Evolutionary conservation across 768 basidiomycete genomes (phyloP).

Genomic region (Auriscalpium orientale): DNA sequence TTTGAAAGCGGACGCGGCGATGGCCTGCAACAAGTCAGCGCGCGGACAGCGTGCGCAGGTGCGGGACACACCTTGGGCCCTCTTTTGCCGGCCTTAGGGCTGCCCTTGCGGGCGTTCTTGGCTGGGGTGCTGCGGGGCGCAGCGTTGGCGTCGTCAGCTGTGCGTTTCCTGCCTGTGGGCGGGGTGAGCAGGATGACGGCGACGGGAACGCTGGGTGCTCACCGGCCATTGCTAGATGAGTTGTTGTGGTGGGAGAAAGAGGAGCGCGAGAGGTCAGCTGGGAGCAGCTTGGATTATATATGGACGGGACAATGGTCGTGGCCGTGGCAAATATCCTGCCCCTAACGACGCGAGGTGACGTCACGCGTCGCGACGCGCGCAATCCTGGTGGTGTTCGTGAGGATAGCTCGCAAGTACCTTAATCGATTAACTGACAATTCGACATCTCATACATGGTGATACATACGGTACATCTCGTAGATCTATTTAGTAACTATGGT

Average conservation of each 20-base stretch:
- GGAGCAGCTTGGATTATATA: neutral
- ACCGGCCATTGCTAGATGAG: neutral
- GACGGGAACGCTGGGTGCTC: neutral
- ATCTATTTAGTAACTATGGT: too few species aligned
- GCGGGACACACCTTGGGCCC: conserved; percentile 37
- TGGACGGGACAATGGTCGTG: neutral
- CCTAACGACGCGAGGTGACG: conserved; percentile 25
- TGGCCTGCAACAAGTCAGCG: conserved; percentile 26
- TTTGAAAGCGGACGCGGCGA: conserved; percentile 49
- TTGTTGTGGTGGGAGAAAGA: neutral
- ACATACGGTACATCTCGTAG: too few species aligned
- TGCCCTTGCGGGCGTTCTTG: conserved; percentile 23
- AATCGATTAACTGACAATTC: too few species aligned
- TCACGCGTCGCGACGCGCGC: conserved; percentile 21
- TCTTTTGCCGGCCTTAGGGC: conserved; percentile 26
- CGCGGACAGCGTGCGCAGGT: neutral
- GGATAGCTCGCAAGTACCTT: too few species aligned
- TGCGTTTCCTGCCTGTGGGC: conserved; percentile 36
- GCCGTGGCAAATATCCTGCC: conserved; percentile 17
- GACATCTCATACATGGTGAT: too few species aligned
- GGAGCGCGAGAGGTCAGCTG: neutral
- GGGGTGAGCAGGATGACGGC: neutral
- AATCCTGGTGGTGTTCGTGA: too few species aligned
- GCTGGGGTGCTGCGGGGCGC: conserved; percentile 27
- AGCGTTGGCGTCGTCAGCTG: conserved; percentile 29